Evolutionary conservation across 345 rosid species (phyloP).

Genomic region (Draba incana): DNA sequence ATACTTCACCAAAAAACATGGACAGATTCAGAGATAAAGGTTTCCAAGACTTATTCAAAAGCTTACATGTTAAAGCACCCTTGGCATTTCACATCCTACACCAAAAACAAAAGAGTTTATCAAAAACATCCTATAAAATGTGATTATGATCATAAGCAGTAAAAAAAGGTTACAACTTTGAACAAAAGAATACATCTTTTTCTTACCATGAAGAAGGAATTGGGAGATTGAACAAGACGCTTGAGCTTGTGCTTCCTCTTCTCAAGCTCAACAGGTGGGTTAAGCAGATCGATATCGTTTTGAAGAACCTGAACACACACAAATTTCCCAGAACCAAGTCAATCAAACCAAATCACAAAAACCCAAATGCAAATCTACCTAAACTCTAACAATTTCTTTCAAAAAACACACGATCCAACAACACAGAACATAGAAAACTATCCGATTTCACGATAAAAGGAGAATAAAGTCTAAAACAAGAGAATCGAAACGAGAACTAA

Average conservation of each 20-base stretch:
- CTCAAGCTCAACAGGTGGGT: constrained; percentile 75
- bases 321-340: no score
- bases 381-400: neutral
- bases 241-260: constrained; percentile 81
- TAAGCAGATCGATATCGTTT: constrained; percentile 68
- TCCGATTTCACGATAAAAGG: neutral
- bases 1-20: neutral
- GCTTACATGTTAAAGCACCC: constrained; percentile 65
- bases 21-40: neutral
- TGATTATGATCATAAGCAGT: neutral
- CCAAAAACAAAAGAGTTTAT: neutral
- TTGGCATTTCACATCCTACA: constrained; percentile 62
- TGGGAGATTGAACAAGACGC: constrained; percentile 73
- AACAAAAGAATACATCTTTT: no score
- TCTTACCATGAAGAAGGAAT: constrained; percentile 69
- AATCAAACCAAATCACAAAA: constrained; percentile 11
- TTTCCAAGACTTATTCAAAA: neutral
- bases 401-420: neutral
- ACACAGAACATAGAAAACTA: neutral
- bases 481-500: no score
- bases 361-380: neutral
- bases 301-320: constrained; percentile 51
- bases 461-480: no score
- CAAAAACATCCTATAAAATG: no score
- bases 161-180: neutral